These are phyloP conservation scores for Guyanaporus albipodus DNA, from an alignment of 768 basidiomycete genomes.

Conservation along the genomic window DNA sequence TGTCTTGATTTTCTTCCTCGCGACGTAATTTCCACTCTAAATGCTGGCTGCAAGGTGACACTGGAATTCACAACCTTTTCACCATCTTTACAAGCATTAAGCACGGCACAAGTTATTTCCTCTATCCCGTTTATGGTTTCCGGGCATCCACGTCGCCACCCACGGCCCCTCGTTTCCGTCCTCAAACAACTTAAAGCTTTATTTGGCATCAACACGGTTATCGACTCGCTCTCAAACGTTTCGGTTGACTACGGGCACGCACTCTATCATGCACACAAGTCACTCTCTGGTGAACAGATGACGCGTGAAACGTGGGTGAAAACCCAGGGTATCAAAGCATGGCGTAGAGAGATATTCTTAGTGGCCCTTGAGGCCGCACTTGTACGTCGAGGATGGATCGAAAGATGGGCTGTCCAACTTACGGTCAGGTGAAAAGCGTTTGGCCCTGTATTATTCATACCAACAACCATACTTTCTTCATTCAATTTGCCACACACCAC, in stretches of 20 bases:
- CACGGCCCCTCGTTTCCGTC: constrained; percentile 36
- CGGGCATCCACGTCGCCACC: constrained; percentile 32
- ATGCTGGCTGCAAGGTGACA: constrained; percentile 16
- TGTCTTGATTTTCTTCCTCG: constrained; percentile 23
- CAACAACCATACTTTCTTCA: not conserved
- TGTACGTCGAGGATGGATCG: constrained; percentile 40
- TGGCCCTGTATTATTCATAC: not conserved
- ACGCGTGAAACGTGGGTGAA: constrained; percentile 11
- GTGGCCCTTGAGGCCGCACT: constrained; percentile 52
- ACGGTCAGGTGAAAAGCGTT: constrained; percentile 9
- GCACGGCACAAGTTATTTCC: constrained; percentile 38
- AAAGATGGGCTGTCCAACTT: constrained; percentile 42
- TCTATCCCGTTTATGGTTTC: constrained; percentile 42
- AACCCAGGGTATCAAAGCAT: constrained; percentile 32
- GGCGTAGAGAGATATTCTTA: constrained; percentile 47
- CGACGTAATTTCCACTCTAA: constrained; percentile 10
- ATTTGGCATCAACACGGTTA: constrained; percentile 19
- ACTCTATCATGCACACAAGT: constrained; percentile 8
- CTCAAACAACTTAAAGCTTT: constrained; percentile 33
- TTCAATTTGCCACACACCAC: not conserved
- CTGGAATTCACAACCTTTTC: constrained; percentile 41
- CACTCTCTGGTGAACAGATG: constrained; percentile 7
- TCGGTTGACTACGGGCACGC: constrained; percentile 32
- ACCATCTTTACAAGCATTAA: constrained; percentile 31
- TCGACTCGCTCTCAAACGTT: constrained; percentile 38